Evolutionary conservation across 2,329 filamentous ascomycete species (phyloP), one percentile per base, ranked within the genome.

Genomic region (Pezicula radicicola): DNA sequence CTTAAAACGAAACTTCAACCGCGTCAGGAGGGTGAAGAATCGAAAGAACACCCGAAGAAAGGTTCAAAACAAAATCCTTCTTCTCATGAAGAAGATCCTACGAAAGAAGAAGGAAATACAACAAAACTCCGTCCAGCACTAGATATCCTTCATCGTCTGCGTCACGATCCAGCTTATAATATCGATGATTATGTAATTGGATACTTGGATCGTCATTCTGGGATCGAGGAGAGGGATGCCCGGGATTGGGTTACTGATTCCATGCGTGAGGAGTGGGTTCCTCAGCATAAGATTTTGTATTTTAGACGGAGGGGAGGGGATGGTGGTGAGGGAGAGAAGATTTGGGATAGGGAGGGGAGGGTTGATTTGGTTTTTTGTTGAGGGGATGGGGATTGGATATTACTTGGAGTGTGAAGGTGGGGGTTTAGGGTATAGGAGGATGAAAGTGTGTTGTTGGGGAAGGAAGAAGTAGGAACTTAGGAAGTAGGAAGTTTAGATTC

Each of bases 231-330:
- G 33, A 61, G 56, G 39, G 39, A 49, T 1, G 60, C 52, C 0
- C 46, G 25, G 13, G 42, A 49, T 10, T 62, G 60, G 60, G 48
- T 49, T 4, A 46, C 19, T 4, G 58, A 62, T 10, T 52, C 52
- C 7, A 60, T 82, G 30, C 78, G 85, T 56, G 81, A 85, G 53
- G 83, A 86, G 65, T 87, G 84, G 60, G 85, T 87, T 50, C 83
- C 83, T 6, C 80, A 85, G 66, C 82, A 85, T 60, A 73, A 83
- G 15, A 82, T 86, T 55, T 63, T 83, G 51, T 85, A 83, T 63
- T 85, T 86, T 61, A 81, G 76, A 65, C 71, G 75, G 80, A 54
- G 44, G 46, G 37, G 78, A 80, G 52, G 40, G 41, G 33, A 63
- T 61, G 4, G 70, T 84, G 79, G 70, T 84, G 79, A 85, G 59